These are phyloP conservation scores for Eutrema heterophyllum DNA, from an alignment of 345 rosid species.

Conservation along the genomic window DNA sequence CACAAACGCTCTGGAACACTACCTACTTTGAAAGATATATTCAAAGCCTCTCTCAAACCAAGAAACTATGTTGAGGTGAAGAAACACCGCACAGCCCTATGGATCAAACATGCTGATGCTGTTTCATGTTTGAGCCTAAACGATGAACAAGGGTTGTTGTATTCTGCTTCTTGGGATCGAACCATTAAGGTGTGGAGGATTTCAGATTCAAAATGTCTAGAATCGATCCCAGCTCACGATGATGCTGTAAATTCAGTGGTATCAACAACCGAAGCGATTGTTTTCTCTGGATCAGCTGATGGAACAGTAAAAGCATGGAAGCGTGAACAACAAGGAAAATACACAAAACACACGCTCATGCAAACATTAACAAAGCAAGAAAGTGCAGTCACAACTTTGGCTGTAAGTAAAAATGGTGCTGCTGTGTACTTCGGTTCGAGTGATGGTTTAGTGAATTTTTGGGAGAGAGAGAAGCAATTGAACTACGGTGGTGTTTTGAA, in stretches of 20 bases:
- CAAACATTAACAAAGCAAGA: slow-evolving; percentile 75
- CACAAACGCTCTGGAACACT: slow-evolving; percentile 77
- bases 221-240: slow-evolving; percentile 80
- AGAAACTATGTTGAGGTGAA: slow-evolving; percentile 78
- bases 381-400: slow-evolving; percentile 82
- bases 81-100: slow-evolving; percentile 59
- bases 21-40: slow-evolving; percentile 80
- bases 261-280: slow-evolving; percentile 41
- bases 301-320: slow-evolving; percentile 92
- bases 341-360: slow-evolving; percentile 49
- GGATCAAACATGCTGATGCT: slow-evolving; percentile 95
- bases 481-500: slow-evolving; percentile 71
- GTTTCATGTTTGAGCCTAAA: slow-evolving; percentile 75
- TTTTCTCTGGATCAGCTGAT: slow-evolving; percentile 91
- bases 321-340: slow-evolving; percentile 48
- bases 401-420: slow-evolving; percentile 43
- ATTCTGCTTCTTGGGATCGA: slow-evolving; percentile 94
- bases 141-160: slow-evolving; percentile 57
- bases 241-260: slow-evolving; percentile 90
- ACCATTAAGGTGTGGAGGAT: slow-evolving; percentile 90
- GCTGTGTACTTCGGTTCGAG: slow-evolving; percentile 81
- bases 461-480: slow-evolving; percentile 71
- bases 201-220: slow-evolving; percentile 81
- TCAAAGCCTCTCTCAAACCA: slow-evolving; percentile 80
- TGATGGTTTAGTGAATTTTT: slow-evolving; percentile 81